phyloP scores from a whole-genome alignment of 495 filamentous ascomycete species.

The Penicillium samsonianum region DNA sequence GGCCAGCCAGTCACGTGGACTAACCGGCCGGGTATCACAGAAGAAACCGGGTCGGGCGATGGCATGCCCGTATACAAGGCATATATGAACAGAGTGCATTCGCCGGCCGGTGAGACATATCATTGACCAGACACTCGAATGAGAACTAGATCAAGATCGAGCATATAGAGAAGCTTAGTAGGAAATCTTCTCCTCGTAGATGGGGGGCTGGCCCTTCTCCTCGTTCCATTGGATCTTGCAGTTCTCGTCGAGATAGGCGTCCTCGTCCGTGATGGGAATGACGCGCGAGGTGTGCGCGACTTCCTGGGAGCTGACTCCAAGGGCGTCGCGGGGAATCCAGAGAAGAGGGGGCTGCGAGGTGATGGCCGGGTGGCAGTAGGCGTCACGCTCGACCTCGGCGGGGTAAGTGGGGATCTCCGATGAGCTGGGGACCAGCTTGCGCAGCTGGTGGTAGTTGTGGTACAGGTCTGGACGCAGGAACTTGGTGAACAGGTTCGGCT shows the following conservation, averaged over 20 bases:
- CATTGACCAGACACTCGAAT: background rate
- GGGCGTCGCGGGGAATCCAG: slow-evolving; percentile 79
- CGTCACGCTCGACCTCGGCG: slow-evolving; percentile 61
- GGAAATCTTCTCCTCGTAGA: slow-evolving; percentile 71
- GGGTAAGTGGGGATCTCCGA: slow-evolving; percentile 54
- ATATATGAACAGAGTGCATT: background rate
- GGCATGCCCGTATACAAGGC: background rate
- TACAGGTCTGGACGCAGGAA: slow-evolving; percentile 81
- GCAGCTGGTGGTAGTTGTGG: slow-evolving; percentile 68
- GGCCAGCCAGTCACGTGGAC: slow-evolving; percentile 5
- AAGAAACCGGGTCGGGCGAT: background rate
- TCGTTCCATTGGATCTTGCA: slow-evolving; percentile 75
- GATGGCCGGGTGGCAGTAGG: slow-evolving; percentile 77
- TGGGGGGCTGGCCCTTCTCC: slow-evolving; percentile 70
- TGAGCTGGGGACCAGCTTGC: slow-evolving; percentile 66
- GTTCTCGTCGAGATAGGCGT: slow-evolving; percentile 77
- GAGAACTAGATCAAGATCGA: background rate
- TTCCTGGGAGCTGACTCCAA: slow-evolving; percentile 79
- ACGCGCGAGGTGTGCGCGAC: slow-evolving; percentile 67
- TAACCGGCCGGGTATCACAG: slow-evolving; percentile 29
- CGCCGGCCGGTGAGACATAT: background rate
- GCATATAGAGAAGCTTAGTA: slow-evolving; percentile 38
- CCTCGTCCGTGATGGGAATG: slow-evolving; percentile 82
- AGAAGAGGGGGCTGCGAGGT: slow-evolving; percentile 64
- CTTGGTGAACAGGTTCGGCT: slow-evolving; percentile 61